Evolutionary conservation across 2,329 filamentous ascomycete species (phyloP), one percentile per base, ranked within the genome.

Genomic region (Claviceps citrina): DNA sequence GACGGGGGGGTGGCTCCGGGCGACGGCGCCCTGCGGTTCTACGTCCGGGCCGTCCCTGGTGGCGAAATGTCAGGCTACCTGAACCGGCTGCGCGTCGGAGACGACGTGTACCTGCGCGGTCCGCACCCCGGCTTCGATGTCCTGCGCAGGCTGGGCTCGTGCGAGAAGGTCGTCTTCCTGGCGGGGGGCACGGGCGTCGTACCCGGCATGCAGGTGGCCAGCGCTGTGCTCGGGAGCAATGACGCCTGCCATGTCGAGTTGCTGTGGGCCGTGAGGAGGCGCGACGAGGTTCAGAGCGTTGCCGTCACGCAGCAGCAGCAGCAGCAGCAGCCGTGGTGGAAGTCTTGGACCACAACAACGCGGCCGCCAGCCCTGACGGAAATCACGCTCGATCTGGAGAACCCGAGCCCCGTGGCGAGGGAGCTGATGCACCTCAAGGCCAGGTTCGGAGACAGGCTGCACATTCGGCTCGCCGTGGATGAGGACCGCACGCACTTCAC

Each of bases 161-260:
- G 46, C 28, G 47, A 48, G 18, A 52, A 51, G n/a, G 67, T 95
- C 3, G 65, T 95, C 2, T 94, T 96, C 53, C 64, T 96, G 18
- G 91, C 87, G 1, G 91, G 87, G 2, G 91, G 91, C 0, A 98
- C 91, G 0, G 89, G 91, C 1, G 82, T 98, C 50, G 86, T 85
- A 13, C 84, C 89, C 0, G 91, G 87, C 7, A 61, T 96, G 57
- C 89, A 96, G 60, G 73, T 81, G 31, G 83, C 78, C 2, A 64
- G 77, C 44, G 73, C 74, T 1, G 59, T 89, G 9, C 61, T 77
- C 4, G 59, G 67, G 44, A 48, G 56, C 16, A 45, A 46, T 16
- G 41, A 47, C 13, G 44, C 48, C 3, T 41, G 59, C 0, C 51
- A 31, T 1, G 71, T 94, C 40, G 71, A 74, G 36, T 78, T 96